Base-by-base conservation (phyloP, 345 rosid species). In the Raphanus raphanistrum region DNA sequence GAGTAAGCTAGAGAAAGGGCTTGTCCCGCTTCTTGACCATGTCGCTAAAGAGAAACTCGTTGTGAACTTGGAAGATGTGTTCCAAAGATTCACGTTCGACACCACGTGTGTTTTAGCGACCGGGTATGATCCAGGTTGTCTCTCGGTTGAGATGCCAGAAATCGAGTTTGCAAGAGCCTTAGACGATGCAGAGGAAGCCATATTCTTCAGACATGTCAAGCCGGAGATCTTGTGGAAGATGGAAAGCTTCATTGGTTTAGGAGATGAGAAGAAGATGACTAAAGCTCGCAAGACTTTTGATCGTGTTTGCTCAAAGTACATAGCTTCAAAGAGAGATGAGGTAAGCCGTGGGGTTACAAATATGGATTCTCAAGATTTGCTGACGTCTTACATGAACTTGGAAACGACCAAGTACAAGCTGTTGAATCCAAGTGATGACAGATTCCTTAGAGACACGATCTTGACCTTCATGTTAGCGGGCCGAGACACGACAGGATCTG, bases 401-500 rank as follows among this genome's bases (percentile, higher is more conserved):
- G 74, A 80, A 11, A 71, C 66, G 3, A 26, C 13, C 48, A 72
- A 31, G 68, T 79, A 62, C 70, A 72, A 79, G 54, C 9, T 79
- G 9, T 63, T 72, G 15, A 21, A 78, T 8, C 72, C 81, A 2
- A 65, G 63, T 55, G 84, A 75, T 8, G 84, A 85, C n/a, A 76
- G 81, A 54, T 88, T 85, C 73, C 38, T 90, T 3, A 85, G 86
- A 73, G 94, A 88, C 77, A 88, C 81, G 15, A 29, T 88, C 52
- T 16, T 86, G 62, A 85, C 73, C 65, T 80, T 90, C 78, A 60
- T 88, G 83, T 15, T 84, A 50, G 92, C 90, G 5, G 90, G 94
- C n/a, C 61, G 89, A 41, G 92, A 85, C 80, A 80, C 83, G 0
- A 80, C 80, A 45, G 75, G 77, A 4, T 76, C 83, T 43, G 83